Conservation (phyloP, 1,139 yeast species). For the Blastobotrys persicus region DNA sequence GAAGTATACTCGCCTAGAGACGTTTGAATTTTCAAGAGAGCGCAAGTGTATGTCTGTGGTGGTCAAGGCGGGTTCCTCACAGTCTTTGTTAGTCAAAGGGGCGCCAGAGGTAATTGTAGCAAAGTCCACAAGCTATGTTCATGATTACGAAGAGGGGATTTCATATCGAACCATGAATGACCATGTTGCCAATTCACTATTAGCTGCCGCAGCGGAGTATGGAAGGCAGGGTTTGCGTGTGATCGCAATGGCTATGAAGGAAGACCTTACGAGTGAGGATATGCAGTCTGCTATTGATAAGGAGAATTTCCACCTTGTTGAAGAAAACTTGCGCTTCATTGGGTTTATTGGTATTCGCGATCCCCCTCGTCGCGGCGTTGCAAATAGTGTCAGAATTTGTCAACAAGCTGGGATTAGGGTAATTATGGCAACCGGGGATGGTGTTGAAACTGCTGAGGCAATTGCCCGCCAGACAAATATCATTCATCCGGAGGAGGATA, state of each 20-base stretch:
- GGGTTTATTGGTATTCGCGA: slow-evolving; percentile 53
- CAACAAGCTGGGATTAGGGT: slow-evolving; percentile 51
- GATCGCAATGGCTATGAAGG: slow-evolving; percentile 45
- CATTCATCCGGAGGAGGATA: slow-evolving; percentile 33
- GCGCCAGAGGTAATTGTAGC: slow-evolving; percentile 51
- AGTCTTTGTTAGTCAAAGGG: slow-evolving; percentile 43
- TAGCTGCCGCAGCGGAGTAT: slow-evolving; percentile 40
- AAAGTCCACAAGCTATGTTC: slow-evolving; percentile 42
- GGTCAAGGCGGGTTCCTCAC: slow-evolving; percentile 30
- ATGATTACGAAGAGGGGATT: slow-evolving; percentile 27
- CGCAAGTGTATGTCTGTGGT: slow-evolving; percentile 52
- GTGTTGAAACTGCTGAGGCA: slow-evolving; percentile 51
- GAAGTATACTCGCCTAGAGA: slow-evolving; percentile 19
- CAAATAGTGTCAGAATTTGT: slow-evolving; percentile 41
- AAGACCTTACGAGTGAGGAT: not conserved
- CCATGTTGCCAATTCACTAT: slow-evolving; percentile 31
- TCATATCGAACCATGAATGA: slow-evolving; percentile 6
- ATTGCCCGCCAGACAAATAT: slow-evolving; percentile 45
- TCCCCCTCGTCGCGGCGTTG: slow-evolving; percentile 49
- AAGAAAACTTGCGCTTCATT: slow-evolving; percentile 33
- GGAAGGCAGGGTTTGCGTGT: slow-evolving; percentile 45
- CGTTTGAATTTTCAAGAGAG: slow-evolving; percentile 43
- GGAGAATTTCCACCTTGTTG: not conserved
- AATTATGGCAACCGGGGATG: slow-evolving; percentile 57
- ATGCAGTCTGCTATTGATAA: not conserved